These are phyloP conservation scores for Paraconiothyrium sp. DNA, from an alignment of 2,329 filamentous ascomycete species.

Conservation along the genomic window DNA sequence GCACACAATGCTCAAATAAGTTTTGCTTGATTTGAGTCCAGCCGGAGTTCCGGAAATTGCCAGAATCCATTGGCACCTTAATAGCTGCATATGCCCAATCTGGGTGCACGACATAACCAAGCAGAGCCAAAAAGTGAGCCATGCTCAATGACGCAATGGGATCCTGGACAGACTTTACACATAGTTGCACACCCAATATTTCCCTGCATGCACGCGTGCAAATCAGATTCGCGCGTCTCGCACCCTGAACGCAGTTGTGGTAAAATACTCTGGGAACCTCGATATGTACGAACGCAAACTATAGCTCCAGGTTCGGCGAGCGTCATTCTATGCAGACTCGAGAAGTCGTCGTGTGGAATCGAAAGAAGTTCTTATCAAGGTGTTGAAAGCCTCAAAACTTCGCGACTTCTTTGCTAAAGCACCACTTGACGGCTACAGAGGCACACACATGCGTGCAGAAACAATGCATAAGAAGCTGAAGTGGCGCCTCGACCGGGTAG, in stretches of 20 bases:
- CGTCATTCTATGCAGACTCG: too few relatives aligned
- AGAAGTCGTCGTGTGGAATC: too few relatives aligned
- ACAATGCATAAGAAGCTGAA: not conserved
- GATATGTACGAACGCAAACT: too few relatives aligned
- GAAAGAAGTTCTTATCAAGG: too few relatives aligned
- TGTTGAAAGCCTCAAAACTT: not conserved
- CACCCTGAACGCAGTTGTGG: not conserved
- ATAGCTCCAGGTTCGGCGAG: too few relatives aligned
- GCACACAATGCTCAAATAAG: not conserved
- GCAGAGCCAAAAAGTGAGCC: not conserved
- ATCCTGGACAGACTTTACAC: conserved; percentile 2
- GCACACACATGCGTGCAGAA: not conserved
- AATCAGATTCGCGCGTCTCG: too few relatives aligned
- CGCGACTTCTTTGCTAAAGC: not conserved
- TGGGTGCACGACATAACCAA: not conserved
- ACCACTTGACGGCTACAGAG: not conserved
- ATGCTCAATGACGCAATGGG: conserved; percentile 8
- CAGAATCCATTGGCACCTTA: not conserved
- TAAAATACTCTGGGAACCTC: too few relatives aligned
- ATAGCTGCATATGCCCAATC: not conserved
- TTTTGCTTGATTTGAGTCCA: not conserved
- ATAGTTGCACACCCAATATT: not conserved
- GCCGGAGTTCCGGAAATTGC: conserved; percentile 1
- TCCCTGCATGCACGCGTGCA: not conserved
- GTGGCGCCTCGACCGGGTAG: not conserved